A percentile compares a stretch with the other conserved stretches of the same genome.
Evolutionary conservation across 2,329 filamentous ascomycete species (phyloP).

Genomic region (Sclerotinia nivalis): DNA sequence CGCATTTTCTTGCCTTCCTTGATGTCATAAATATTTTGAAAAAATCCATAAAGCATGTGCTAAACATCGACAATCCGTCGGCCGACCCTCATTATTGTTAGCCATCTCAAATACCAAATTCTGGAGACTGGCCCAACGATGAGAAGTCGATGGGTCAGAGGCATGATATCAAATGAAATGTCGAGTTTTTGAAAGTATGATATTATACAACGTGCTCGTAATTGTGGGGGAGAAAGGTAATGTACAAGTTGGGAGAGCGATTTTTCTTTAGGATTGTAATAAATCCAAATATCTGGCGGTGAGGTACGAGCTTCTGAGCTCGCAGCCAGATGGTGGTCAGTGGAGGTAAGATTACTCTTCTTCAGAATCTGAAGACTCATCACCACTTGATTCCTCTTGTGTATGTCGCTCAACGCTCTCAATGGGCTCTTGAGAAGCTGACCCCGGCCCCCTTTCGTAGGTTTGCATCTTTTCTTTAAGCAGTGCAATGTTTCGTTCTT

Average conservation of each 20-base stretch:
- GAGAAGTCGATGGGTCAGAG: neutral
- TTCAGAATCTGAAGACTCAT: conserved; percentile 56
- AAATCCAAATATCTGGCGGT: neutral
- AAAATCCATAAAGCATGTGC: neutral
- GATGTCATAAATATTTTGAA: neutral
- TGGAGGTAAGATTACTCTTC: conserved; percentile 41
- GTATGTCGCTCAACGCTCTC: conserved; percentile 42
- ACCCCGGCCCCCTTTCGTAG: conserved; percentile 36
- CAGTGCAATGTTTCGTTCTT: conserved; percentile 66
- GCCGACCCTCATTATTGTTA: neutral
- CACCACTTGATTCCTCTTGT: conserved; percentile 51
- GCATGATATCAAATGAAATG: neutral
- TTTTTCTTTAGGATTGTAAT: neutral
- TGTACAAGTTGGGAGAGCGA: conserved; percentile 26
- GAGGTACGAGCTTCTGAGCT: neutral
- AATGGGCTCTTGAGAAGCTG: conserved; percentile 45
- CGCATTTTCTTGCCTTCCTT: neutral
- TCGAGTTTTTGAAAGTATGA: neutral
- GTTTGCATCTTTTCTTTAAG: conserved; percentile 61
- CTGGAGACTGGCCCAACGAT: neutral
- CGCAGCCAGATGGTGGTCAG: neutral
- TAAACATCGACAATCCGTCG: neutral
- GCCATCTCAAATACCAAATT: neutral
- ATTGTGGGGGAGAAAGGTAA: conserved; percentile 27
- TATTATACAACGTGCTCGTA: conserved; percentile 32